Percentiles rank a stretch among this genome's conserved stretches.
Evolutionary conservation across 108 stramenopile genomes (phyloP).

Genomic region (Fragilariopsis cylindrus): DNA sequence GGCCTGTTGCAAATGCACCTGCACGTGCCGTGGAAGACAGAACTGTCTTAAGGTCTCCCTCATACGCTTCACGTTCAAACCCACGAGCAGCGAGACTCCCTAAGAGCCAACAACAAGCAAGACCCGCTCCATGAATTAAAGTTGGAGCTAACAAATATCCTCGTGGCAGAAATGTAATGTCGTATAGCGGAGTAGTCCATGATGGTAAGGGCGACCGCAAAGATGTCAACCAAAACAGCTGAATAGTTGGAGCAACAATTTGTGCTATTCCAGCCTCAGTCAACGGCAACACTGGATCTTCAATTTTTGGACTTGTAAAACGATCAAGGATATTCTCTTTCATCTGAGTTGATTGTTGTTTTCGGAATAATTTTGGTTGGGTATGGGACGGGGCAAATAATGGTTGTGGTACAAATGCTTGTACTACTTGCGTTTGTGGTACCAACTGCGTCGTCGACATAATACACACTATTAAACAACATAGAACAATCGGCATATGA

Average conservation of each 20-base stretch:
- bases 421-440: neutral
- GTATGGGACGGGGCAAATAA: neutral
- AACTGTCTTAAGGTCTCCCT: constrained; percentile 52
- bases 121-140: constrained; percentile 75
- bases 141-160: constrained; percentile 79
- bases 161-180: constrained; percentile 36
- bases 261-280: constrained; percentile 68
- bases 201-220: constrained; percentile 62
- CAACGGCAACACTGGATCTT: constrained; percentile 72
- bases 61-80: constrained; percentile 61
- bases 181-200: constrained; percentile 65
- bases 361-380: neutral
- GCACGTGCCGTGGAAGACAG: constrained; percentile 57
- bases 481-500: neutral
- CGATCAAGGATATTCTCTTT: constrained; percentile 33
- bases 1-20: constrained; percentile 73
- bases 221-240: constrained; percentile 55
- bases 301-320: constrained; percentile 69
- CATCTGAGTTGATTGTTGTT: neutral
- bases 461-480: neutral
- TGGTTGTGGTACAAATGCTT: constrained; percentile 1
- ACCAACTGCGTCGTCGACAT: neutral
- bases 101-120: constrained; percentile 73
- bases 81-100: constrained; percentile 71
- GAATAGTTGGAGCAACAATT: constrained; percentile 71